Evolutionary conservation across 345 rosid species (phyloP).

Genomic region (Corchorus capsularis): DNA sequence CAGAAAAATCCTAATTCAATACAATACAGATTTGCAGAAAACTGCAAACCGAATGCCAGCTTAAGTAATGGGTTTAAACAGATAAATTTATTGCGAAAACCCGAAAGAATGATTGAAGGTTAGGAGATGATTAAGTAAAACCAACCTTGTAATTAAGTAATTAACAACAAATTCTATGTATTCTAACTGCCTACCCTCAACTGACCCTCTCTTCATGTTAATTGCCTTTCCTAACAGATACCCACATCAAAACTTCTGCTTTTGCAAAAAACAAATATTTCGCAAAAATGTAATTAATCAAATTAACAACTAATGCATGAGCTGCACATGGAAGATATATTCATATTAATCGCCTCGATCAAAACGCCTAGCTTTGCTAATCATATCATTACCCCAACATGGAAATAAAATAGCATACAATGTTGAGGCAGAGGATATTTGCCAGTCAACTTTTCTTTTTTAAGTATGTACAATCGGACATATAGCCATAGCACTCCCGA

Average conservation of each 20-base stretch:
- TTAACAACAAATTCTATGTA: constrained; percentile 27
- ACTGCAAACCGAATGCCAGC: constrained; percentile 24
- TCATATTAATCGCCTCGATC: not conserved
- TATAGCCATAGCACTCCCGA: constrained; percentile 19
- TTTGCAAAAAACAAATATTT: not conserved
- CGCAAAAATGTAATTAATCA: not conserved
- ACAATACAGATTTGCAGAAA: not conserved
- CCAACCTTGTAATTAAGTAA: constrained; percentile 46
- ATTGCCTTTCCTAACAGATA: constrained; percentile 54
- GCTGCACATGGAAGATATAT: not conserved
- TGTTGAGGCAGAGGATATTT: constrained; percentile 7
- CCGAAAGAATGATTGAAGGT: constrained; percentile 69
- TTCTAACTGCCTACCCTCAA: constrained; percentile 56
- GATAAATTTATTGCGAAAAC: constrained; percentile 51
- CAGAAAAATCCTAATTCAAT: not conserved
- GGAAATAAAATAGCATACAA: not conserved
- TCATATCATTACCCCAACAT: not conserved
- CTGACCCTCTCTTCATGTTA: constrained; percentile 54
- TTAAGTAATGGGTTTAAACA: constrained; percentile 54
- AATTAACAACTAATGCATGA: not conserved
- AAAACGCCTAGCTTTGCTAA: not conserved
- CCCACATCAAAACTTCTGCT: not conserved
- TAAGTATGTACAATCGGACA: constrained; percentile 34
- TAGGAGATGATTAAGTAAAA: constrained; percentile 86
- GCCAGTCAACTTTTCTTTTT: constrained; percentile 10